Conservation (phyloP, 2,329 filamentous ascomycete genomes). For the Fusarium subtropicale region DNA sequence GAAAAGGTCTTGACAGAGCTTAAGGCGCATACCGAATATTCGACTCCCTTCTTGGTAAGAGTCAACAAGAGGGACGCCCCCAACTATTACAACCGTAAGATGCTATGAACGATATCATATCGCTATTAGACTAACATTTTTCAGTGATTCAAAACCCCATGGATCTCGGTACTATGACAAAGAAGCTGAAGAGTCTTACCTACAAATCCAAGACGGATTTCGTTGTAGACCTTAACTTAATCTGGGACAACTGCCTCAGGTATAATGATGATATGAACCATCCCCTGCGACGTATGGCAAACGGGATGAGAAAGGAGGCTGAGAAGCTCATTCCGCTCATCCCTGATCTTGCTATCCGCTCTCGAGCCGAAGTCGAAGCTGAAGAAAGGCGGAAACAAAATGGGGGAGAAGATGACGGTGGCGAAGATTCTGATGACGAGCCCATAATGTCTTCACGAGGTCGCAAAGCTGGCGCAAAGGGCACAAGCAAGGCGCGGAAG, state of each 20-base stretch:
- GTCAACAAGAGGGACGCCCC: slow-evolving; percentile 98
- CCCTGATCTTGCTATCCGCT: slow-evolving; percentile 88
- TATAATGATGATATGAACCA: slow-evolving; percentile 94
- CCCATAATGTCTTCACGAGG: slow-evolving; percentile 98
- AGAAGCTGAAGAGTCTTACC: slow-evolving; percentile 85
- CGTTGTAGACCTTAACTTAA: slow-evolving; percentile 90
- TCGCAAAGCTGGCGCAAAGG: slow-evolving; percentile 82
- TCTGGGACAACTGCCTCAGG: slow-evolving; percentile 96
- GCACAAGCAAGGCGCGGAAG: slow-evolving; percentile 81
- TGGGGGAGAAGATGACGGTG: slow-evolving; percentile 83
- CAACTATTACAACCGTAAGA: slow-evolving; percentile 90
- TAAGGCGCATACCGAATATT: slow-evolving; percentile 97
- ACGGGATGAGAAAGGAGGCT: slow-evolving; percentile 96
- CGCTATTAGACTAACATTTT: slow-evolving; percentile 40
- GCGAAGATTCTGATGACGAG: slow-evolving; percentile 94
- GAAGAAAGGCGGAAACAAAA: slow-evolving; percentile 87
- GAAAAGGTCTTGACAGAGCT: slow-evolving; percentile 98
- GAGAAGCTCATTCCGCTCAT: slow-evolving; percentile 96
- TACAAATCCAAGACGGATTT: slow-evolving; percentile 96
- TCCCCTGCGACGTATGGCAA: slow-evolving; percentile 89
- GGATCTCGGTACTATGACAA: slow-evolving; percentile 98
- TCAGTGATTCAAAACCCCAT: slow-evolving; percentile 94
- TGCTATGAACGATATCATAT: slow-evolving; percentile 5
- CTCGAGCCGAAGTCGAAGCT: slow-evolving; percentile 93
- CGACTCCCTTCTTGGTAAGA: slow-evolving; percentile 91